Conservation (phyloP, 1,139 yeast species). For the Hansenula anomala region DNA sequence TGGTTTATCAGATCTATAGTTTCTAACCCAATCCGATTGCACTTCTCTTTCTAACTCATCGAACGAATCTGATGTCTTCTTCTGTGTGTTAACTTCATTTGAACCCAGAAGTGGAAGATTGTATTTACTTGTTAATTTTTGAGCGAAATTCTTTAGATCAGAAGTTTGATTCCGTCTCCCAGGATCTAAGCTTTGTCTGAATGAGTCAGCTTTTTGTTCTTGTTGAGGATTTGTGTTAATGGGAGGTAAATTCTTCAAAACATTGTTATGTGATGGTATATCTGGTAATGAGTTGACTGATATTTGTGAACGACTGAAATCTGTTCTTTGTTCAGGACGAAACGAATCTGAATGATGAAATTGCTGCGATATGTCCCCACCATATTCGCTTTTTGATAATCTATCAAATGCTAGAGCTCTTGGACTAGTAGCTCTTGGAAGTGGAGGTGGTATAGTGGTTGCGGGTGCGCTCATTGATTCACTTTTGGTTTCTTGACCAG, state of each 20-base stretch:
- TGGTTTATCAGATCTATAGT: slow-evolving; percentile 4
- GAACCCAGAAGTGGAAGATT: slow-evolving; percentile 5
- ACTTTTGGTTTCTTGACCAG: slow-evolving; percentile 23
- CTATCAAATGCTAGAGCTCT: neutral
- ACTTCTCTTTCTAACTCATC: slow-evolving; percentile 28
- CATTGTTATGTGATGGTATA: slow-evolving; percentile 11
- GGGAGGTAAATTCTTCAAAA: slow-evolving; percentile 3
- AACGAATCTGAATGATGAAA: slow-evolving; percentile 4
- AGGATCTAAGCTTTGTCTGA: slow-evolving; percentile 2
- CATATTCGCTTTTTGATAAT: neutral
- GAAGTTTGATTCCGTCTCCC: slow-evolving; percentile 1
- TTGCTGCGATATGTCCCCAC: neutral
- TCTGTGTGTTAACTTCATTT: neutral
- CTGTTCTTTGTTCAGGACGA: slow-evolving; percentile 2
- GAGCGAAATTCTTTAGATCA: slow-evolving; percentile 12
- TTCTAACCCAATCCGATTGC: slow-evolving; percentile 23
- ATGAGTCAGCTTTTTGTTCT: neutral
- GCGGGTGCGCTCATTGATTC: slow-evolving; percentile 1
- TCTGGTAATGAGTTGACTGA: slow-evolving; percentile 19
- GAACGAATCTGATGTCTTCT: slow-evolving; percentile 19
- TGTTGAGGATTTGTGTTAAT: neutral
- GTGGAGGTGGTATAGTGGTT: slow-evolving; percentile 19
- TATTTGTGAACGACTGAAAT: slow-evolving; percentile 10
- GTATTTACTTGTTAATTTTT: slow-evolving; percentile 12
- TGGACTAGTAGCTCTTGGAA: slow-evolving; percentile 16